phyloP scores from a whole-genome alignment of 257 asterid species.

The Perilla frutescens region DNA sequence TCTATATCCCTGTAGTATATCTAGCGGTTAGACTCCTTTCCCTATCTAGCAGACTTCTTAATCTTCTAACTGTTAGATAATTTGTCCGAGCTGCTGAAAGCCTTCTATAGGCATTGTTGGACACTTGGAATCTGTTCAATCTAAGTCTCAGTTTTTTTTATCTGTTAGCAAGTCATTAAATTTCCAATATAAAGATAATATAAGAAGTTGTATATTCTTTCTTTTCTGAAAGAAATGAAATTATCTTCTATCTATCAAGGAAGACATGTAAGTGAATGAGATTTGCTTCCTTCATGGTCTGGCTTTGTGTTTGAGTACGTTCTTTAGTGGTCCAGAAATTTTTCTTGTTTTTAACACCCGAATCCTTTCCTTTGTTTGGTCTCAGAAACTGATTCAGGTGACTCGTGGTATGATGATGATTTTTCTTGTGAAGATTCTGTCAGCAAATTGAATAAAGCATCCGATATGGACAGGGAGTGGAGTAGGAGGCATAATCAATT shows the following conservation, averaged over 20 bases:
- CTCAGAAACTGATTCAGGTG: constrained; percentile 57
- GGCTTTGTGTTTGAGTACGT: constrained; percentile 12
- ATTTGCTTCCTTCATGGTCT: constrained; percentile 17
- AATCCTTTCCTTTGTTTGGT: constrained; percentile 20
- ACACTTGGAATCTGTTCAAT: neutral
- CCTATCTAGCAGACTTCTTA: neutral
- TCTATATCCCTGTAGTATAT: too few species aligned
- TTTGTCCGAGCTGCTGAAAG: constrained; percentile 14
- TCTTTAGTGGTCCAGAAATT: neutral
- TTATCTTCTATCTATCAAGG: neutral
- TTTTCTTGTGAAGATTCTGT: constrained; percentile 47
- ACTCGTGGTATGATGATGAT: constrained; percentile 71
- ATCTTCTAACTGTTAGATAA: neutral
- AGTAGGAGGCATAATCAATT: constrained; percentile 68
- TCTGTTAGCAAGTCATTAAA: neutral
- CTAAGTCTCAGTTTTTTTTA: neutral
- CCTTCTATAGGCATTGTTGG: neutral
- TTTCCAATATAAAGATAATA: neutral
- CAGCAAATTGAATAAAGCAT: constrained; percentile 36
- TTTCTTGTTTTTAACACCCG: neutral
- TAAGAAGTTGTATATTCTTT: neutral
- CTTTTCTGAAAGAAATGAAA: neutral
- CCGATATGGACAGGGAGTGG: constrained; percentile 85
- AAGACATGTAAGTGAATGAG: too few species aligned
- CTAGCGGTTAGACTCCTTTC: too few species aligned